These are phyloP conservation scores for Sporisorium reilianum DNA, from an alignment of 1,284 basidiomycete species.

Conservation along the genomic window DNA sequence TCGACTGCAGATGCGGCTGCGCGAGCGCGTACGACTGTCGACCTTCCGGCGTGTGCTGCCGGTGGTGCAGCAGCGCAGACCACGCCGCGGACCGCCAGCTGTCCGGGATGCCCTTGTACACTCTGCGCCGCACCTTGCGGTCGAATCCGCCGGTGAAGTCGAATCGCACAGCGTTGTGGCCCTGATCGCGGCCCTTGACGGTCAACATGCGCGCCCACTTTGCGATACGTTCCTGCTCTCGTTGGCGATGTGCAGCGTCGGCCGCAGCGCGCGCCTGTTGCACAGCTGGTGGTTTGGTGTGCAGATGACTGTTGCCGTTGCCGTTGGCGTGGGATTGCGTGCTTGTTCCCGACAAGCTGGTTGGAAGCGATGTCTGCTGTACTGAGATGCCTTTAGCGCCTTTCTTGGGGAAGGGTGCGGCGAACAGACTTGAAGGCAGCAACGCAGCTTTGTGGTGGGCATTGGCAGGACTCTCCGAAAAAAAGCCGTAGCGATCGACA, in stretches of 20 bases:
- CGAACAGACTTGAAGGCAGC: slow-evolving; percentile 29
- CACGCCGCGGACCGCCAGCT: slow-evolving; percentile 93
- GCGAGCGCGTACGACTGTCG: slow-evolving; percentile 25
- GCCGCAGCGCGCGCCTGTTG: slow-evolving; percentile 30
- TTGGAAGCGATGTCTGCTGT: background rate
- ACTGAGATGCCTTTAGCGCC: slow-evolving; percentile 11
- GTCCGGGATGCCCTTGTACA: slow-evolving; percentile 97
- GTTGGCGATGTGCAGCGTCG: slow-evolving; percentile 27
- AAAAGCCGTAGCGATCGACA: slow-evolving; percentile 59
- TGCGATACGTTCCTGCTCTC: slow-evolving; percentile 49
- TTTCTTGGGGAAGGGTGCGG: slow-evolving; percentile 27
- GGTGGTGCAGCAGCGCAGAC: slow-evolving; percentile 76
- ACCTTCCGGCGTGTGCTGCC: slow-evolving; percentile 73
- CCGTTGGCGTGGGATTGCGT: slow-evolving; percentile 11
- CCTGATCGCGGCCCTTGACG: slow-evolving; percentile 46
- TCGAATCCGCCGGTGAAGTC: slow-evolving; percentile 38
- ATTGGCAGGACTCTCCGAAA: slow-evolving; percentile 22
- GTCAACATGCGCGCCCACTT: slow-evolving; percentile 61
- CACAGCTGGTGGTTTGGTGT: slow-evolving; percentile 6
- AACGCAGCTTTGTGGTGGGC: slow-evolving; percentile 28
- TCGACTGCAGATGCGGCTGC: slow-evolving; percentile 15
- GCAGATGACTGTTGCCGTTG: slow-evolving; percentile 5
- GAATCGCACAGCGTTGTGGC: slow-evolving; percentile 38
- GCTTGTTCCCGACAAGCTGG: slow-evolving; percentile 1
- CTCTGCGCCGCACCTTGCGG: slow-evolving; percentile 74